A percentile compares a stretch with the other conserved stretches of the same genome.
Conservation (phyloP, 768 basidiomycete species). For the Tulasnella sp. region DNA sequence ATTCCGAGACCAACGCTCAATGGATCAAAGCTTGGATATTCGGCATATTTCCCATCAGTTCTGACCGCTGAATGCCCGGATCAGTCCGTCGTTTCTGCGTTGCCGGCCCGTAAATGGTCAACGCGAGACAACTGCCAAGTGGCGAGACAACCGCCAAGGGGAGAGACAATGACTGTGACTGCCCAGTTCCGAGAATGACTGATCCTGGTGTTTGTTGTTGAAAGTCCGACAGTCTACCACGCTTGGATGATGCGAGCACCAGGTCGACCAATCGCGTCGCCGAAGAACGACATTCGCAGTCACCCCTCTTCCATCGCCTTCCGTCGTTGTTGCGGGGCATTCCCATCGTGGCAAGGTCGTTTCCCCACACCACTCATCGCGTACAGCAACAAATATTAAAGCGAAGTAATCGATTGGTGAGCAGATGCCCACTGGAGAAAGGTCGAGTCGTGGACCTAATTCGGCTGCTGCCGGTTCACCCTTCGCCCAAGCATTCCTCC, state of each 20-base stretch:
- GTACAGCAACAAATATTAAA: background rate
- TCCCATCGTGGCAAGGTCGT: slow-evolving; percentile 1
- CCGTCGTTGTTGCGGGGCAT: slow-evolving; percentile 1
- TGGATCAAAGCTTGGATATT: background rate
- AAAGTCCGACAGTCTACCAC: background rate
- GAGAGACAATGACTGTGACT: background rate
- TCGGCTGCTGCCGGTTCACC: background rate
- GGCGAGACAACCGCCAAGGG: too few species aligned
- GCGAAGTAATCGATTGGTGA: background rate
- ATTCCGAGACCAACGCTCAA: background rate
- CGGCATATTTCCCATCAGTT: background rate
- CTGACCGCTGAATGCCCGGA: background rate
- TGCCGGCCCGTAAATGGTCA: background rate
- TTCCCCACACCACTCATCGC: slow-evolving; percentile 3
- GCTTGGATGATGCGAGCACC: background rate
- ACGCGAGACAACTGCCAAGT: background rate
- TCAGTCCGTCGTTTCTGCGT: background rate
- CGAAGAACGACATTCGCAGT: background rate
- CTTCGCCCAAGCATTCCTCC: background rate
- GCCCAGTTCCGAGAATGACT: background rate
- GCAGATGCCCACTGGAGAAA: background rate
- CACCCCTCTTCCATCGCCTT: background rate
- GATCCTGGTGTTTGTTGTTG: background rate
- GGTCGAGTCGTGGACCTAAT: background rate
- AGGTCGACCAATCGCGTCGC: background rate